Evolutionary conservation across 306 rosid genomes (phyloP), one percentile per base, ranked within the genome.

Genomic region (Vigna reflexopilosa): DNA sequence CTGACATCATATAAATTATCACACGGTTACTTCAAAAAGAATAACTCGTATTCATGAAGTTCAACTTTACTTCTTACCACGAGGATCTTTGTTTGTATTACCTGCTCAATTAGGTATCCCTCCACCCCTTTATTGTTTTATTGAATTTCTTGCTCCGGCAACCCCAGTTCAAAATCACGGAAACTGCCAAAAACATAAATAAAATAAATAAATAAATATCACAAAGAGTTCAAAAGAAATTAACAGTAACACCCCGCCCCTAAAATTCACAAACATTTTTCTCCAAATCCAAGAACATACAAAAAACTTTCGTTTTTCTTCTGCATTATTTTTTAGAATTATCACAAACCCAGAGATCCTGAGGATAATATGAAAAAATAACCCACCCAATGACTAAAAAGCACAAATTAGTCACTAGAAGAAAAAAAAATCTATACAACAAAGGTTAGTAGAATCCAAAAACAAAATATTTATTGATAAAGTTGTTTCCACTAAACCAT

Each of bases 101-200:
- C 91, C 88, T 81, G 70, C 77, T 73, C 70, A 75, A 51, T 67
- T 59, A 62, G 67, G 73, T 76, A 42, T 68, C 70, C 77, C 71
- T 71, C 67, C 77, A 78, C 69, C 61, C 63, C 63, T 75, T 48
- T 32, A 56, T 56, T 57, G 56, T 30, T 36, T 15, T 32, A 49
- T 61, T 38, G 32, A 73, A 66, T 62, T 77, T 54, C 77, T 76
- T 67, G 48, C 77, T 67, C 69, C 68, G 54, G 50, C 42, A 78
- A 72, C 85, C 75, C 72, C 72, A 51, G 40, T 48, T 59, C 78
- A 69, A 73, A 73, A 82, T 77, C 82, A 66, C 34, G 69, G 45
- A 11, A 64, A 63, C 87, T 74, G 85, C 49, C 36, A 57, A 73
- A 57, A 56, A 47, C 36, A 74, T 64, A 42, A 42, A 42, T 42